Percentiles rank a stretch among this genome's conserved stretches.
Conservation (phyloP, 495 filamentous ascomycete genomes). For the Xylaria telfairii region DNA sequence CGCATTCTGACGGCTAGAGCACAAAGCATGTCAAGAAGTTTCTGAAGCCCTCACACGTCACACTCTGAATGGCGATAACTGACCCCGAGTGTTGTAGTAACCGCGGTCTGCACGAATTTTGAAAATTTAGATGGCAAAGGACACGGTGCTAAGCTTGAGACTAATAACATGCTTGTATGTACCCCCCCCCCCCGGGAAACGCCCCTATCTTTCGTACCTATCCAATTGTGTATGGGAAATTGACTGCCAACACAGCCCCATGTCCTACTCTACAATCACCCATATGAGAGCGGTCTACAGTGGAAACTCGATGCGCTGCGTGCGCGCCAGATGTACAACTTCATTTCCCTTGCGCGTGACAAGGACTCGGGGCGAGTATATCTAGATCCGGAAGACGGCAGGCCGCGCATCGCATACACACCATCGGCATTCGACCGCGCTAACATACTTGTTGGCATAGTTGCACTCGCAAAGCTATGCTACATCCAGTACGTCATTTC, state of each 20-base stretch:
- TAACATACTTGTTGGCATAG: slow-evolving; percentile 72
- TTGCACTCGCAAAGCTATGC: slow-evolving; percentile 74
- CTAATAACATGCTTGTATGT: slow-evolving; percentile 63
- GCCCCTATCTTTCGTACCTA: slow-evolving; percentile 13
- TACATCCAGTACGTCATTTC: slow-evolving; percentile 59
- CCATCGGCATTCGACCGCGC: slow-evolving; percentile 71
- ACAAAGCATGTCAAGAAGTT: too few relatives aligned
- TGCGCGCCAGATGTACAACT: slow-evolving; percentile 67
- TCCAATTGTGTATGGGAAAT: background rate
- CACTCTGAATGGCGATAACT: too few relatives aligned
- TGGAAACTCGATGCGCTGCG: slow-evolving; percentile 70
- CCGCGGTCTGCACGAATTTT: slow-evolving; percentile 74
- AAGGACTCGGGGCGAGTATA: slow-evolving; percentile 75
- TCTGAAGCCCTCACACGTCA: too few relatives aligned
- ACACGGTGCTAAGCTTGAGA: slow-evolving; percentile 84
- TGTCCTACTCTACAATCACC: slow-evolving; percentile 58
- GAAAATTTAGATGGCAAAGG: slow-evolving; percentile 82
- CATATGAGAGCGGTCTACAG: slow-evolving; percentile 68
- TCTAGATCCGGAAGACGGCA: slow-evolving; percentile 71
- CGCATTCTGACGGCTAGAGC: too few relatives aligned
- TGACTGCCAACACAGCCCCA: slow-evolving; percentile 35
- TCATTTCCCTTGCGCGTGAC: slow-evolving; percentile 75
- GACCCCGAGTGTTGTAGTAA: slow-evolving; percentile 50
- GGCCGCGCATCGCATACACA: slow-evolving; percentile 69
- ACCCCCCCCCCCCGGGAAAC: background rate